phyloP scores from a whole-genome alignment of 2,329 filamentous ascomycete species.

The Talaromyces rugulosus region DNA sequence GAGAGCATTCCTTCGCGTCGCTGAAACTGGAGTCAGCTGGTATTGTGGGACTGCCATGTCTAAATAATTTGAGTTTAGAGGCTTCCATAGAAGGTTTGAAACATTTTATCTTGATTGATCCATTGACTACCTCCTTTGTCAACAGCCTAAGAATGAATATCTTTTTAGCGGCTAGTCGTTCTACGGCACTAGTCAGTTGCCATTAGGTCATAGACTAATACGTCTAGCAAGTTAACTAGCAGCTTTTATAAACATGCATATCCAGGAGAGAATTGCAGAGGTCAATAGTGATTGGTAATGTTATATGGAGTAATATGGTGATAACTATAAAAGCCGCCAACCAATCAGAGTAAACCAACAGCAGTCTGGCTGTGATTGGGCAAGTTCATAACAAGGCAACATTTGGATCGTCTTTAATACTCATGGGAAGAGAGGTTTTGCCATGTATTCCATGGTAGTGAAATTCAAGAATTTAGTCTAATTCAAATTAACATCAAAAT shows the following conservation, averaged over 20 bases:
- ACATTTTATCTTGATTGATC: not conserved
- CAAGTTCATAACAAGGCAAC: too few relatives aligned
- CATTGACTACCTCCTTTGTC: not conserved
- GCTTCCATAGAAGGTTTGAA: not conserved
- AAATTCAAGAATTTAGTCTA: too few relatives aligned
- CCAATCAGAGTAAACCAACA: too few relatives aligned
- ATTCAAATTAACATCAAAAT: too few relatives aligned
- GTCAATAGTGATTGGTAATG: not conserved
- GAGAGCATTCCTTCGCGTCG: constrained; percentile 11
- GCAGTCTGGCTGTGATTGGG: too few relatives aligned
- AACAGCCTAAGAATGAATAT: not conserved
- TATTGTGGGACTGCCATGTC: not conserved
- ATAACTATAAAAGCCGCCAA: too few relatives aligned
- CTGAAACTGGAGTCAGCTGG: not conserved
- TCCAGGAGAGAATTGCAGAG: not conserved
- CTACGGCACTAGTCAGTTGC: not conserved
- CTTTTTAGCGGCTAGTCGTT: not conserved
- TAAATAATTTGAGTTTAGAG: not conserved
- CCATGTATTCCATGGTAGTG: too few relatives aligned
- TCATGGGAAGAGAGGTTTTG: too few relatives aligned
- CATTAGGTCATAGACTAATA: not conserved
- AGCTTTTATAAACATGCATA: not conserved
- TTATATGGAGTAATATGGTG: too few relatives aligned
- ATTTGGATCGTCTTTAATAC: too few relatives aligned
- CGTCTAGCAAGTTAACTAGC: not conserved